Base-by-base conservation (phyloP, 1,284 basidiomycete genomes). In the Schizophyllum commune region DNA sequence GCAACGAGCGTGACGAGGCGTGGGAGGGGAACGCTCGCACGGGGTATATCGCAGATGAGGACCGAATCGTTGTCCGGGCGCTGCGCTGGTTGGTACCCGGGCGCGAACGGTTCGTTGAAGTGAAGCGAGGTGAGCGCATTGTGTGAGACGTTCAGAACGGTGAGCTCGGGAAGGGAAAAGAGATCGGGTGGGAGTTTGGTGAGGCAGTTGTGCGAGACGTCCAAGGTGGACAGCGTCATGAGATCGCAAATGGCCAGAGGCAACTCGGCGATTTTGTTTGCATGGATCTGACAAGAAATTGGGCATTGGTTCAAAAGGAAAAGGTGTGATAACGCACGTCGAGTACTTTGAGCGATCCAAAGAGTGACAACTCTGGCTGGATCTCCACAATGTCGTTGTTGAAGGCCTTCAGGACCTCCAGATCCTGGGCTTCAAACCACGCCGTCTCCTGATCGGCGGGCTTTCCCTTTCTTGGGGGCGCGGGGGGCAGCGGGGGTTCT, bases 351-450 rank as follows among this genome's bases (percentile, higher is more conserved):
- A 92, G 74, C 2, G 88, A 89, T 2, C 91, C 90, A 69, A 92
- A 92, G 62, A 92, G 77, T 0, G 87, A 87, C 32, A 92, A 85
- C 68, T 92, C 91, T 22, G 84, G 84, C 66, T 91, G 90, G 33
- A 92, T 79, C 68, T 89, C 87, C 13, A 80, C 66, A 34, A 92
- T 91, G 32, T 87, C 85, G 67, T 92, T 92, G 66, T 83, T 88
- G 80, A 85, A 86, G 19, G 84, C 85, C 67, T 90, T 91, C 55
- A 92, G 71, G 0, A 88, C 75, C 54, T 82, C 80, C 20, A 92
- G 73, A 71, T 92, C 90, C 68, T 89, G 85, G 4, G 86, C 86
- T 68, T 91, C 89, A 66, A 84, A 92, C 89, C 90, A 91, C 1
- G 87, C 77, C 17, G 83, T 81, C 52, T 27, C 27, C 27, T 27